Conservation (phyloP, 2,329 filamentous ascomycete genomes). For the Exophiala sp. region DNA sequence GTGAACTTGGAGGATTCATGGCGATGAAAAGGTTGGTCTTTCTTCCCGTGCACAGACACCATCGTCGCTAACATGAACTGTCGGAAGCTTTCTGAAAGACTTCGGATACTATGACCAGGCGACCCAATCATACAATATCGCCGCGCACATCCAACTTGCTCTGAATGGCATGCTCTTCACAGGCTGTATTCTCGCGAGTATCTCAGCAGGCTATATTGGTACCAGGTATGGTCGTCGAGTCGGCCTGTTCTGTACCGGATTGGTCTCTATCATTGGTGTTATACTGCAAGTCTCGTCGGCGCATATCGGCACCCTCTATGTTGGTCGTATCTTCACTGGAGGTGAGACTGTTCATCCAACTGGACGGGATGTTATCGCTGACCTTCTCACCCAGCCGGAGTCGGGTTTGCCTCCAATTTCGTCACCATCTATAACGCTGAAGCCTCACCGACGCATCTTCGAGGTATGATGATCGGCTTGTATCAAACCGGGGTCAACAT, state of each 20-base stretch:
- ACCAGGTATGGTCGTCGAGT: conserved; percentile 6
- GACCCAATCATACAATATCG: conserved; percentile 3
- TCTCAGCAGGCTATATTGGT: conserved; percentile 2
- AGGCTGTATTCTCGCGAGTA: background rate
- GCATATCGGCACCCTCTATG: background rate
- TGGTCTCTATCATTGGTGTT: conserved; percentile 1
- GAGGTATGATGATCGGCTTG: conserved; percentile 45
- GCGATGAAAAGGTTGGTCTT: conserved; percentile 3
- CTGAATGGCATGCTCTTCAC: conserved; percentile 4
- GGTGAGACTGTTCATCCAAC: background rate
- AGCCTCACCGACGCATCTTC: conserved; percentile 43
- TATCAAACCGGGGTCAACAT: conserved; percentile 49
- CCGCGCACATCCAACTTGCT: background rate
- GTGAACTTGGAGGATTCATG: conserved; percentile 4
- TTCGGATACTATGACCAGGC: conserved; percentile 4
- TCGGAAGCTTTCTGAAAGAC: conserved; percentile 4
- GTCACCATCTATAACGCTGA: conserved; percentile 31
- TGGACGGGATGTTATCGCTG: too few species aligned
- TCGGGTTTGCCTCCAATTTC: background rate
- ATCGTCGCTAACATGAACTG: background rate
- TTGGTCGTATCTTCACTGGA: conserved; percentile 6
- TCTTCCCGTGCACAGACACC: background rate
- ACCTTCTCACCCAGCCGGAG: background rate
- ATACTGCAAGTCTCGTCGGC: conserved; percentile 2
- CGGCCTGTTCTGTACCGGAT: conserved; percentile 1